Evolutionary conservation across 352 stramenopile species (phyloP).

Genomic region (Phytophthora cryptogea): DNA sequence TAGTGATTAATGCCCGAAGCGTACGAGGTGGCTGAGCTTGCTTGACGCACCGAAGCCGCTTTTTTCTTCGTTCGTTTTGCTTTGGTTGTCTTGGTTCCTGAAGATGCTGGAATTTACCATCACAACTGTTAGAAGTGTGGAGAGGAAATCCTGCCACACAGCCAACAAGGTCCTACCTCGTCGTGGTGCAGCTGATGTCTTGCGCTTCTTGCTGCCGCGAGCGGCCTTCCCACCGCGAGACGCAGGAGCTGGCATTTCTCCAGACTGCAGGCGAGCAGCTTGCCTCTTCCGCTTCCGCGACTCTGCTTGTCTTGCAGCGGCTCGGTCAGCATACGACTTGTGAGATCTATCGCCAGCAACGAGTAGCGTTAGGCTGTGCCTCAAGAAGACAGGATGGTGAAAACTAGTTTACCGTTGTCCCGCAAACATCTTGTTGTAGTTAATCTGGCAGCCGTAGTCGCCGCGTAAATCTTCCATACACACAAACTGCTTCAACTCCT

Average conservation of each 20-base stretch:
- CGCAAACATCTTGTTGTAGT: conserved; percentile 75
- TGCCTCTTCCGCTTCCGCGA: conserved; percentile 60
- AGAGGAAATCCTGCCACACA: not conserved
- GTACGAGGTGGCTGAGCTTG: conserved; percentile 33
- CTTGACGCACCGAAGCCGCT: conserved; percentile 28
- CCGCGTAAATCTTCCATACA: conserved; percentile 58
- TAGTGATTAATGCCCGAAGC: conserved; percentile 61
- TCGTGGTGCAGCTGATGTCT: conserved; percentile 22
- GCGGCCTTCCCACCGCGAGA: conserved; percentile 23
- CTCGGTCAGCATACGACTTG: conserved; percentile 63
- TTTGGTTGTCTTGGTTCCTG: conserved; percentile 23
- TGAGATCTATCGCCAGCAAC: conserved; percentile 20
- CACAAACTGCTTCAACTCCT: conserved; percentile 69
- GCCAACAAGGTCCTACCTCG: conserved; percentile 25
- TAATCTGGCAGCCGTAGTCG: conserved; percentile 66
- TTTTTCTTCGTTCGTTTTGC: conserved; percentile 36
- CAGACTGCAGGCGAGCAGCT: conserved; percentile 21
- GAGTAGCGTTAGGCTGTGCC: not conserved
- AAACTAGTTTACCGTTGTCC: conserved; percentile 52
- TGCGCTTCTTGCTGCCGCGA: conserved; percentile 32
- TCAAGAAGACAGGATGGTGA: not conserved
- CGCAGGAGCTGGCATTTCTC: not conserved
- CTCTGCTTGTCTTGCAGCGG: conserved; percentile 37
- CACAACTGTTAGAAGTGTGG: not conserved
- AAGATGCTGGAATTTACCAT: conserved; percentile 15